Base-by-base conservation (phyloP, 2,329 filamentous ascomycete genomes). In the Dendrostoma leiphaemia region DNA sequence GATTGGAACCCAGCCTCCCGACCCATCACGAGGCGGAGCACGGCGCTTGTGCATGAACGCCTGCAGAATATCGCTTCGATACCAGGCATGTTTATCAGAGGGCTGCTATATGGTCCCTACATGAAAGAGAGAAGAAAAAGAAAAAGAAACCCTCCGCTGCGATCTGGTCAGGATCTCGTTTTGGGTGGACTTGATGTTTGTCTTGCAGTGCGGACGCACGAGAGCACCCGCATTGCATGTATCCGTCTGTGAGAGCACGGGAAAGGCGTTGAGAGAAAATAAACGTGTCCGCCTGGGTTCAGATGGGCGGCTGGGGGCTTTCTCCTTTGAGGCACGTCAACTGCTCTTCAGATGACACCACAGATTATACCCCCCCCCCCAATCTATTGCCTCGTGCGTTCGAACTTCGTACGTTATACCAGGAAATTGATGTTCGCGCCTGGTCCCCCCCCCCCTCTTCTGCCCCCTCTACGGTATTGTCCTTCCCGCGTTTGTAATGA, bases 141-240 rank as follows among this genome's bases (percentile, higher is more conserved):
- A 40, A 10, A 41, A 26, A 15, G 23, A n/a, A n/a, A n/a, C n/a
- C n/a, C n/a, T n/a, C n/a, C n/a, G n/a, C n/a, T n/a, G n/a, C n/a
- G n/a, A n/a, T n/a, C n/a, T n/a, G n/a, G n/a, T n/a, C n/a, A n/a
- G n/a, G n/a, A n/a, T n/a, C n/a, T n/a, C n/a, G n/a, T n/a, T n/a
- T n/a, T n/a, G n/a, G n/a, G n/a, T n/a, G n/a, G n/a, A n/a, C n/a
- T 28, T 45, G 13, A 12, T 48, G 26, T 32, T 49, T 54, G 32
- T 44, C 24, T 32, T 50, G 24, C 46, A 10, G 48, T 44, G 52
- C 40, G n/a, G n/a, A 32, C 13, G 29, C 8, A 32, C 29, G 29
- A 32, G 13, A 32, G 34, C 17, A n/a, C 13, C 34, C 15, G 34
- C 34, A 37, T 37, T 12, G 34, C 34, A 37, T 37, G 34, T n/a